Conservation (phyloP, 2,329 filamentous ascomycete genomes). For the Cercospora sp. region DNA sequence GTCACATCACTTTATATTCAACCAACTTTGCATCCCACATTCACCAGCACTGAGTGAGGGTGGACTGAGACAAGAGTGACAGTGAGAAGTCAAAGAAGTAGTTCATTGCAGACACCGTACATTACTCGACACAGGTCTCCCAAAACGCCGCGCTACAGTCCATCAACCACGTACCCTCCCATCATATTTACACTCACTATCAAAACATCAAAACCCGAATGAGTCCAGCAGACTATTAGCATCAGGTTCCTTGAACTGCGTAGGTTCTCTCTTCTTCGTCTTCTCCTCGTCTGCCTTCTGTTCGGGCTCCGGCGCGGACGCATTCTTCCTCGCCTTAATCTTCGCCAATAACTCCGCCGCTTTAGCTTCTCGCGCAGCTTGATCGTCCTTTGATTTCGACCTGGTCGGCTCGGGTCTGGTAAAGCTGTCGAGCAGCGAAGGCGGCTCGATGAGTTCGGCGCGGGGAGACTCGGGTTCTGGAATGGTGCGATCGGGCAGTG, state of each 20-base stretch:
- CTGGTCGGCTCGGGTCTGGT: constrained; percentile 19
- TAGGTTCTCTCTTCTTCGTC: constrained; percentile 62
- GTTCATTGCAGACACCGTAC: not conserved
- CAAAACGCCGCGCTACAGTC: not conserved
- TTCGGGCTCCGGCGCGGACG: constrained; percentile 25
- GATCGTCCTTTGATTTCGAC: constrained; percentile 25
- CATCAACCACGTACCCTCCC: not conserved
- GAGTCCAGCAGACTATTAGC: constrained; percentile 82
- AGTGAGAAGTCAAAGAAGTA: not conserved
- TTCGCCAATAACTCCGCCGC: constrained; percentile 41
- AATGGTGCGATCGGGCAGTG: constrained; percentile 31
- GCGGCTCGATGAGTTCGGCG: constrained; percentile 15
- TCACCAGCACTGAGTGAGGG: not conserved
- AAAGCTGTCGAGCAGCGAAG: constrained; percentile 30
- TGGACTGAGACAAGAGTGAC: not conserved
- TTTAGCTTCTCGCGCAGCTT: constrained; percentile 34
- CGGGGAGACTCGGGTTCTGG: not conserved
- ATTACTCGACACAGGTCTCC: not conserved
- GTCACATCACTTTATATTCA: not conserved
- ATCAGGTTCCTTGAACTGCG: constrained; percentile 90
- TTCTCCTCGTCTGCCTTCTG: constrained; percentile 27
- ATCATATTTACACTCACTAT: not conserved
- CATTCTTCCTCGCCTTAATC: constrained; percentile 44
- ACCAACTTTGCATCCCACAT: not conserved
- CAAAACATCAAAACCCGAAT: constrained; percentile 72